phyloP scores from a whole-genome alignment of 2,329 filamentous ascomycete species.

The Colletotrichum incanum region DNA sequence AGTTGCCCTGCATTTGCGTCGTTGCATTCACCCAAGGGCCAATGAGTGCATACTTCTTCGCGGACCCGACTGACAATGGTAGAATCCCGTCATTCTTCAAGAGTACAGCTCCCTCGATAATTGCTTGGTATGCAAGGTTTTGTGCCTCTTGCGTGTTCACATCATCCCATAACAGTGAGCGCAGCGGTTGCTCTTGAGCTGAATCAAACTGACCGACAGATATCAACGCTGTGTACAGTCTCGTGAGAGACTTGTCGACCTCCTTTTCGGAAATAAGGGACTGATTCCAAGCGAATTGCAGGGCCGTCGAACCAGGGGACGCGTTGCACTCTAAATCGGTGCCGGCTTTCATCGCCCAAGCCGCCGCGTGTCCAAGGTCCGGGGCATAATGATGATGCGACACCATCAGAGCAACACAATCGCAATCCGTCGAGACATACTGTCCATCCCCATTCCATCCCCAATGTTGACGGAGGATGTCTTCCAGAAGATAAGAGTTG shows the following conservation, averaged over 20 bases:
- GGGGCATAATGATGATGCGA: slow-evolving; percentile 34
- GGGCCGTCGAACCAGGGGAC: slow-evolving; percentile 38
- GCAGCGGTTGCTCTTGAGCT: slow-evolving; percentile 59
- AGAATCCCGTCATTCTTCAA: slow-evolving; percentile 70
- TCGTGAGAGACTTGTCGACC: slow-evolving; percentile 62
- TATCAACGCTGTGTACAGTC: slow-evolving; percentile 70
- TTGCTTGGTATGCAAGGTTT: slow-evolving; percentile 66
- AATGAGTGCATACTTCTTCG: slow-evolving; percentile 50
- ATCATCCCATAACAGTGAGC: slow-evolving; percentile 67
- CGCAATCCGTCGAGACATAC: slow-evolving; percentile 77
- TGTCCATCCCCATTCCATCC: slow-evolving; percentile 73
- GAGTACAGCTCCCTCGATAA: slow-evolving; percentile 62
- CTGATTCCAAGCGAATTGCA: slow-evolving; percentile 49
- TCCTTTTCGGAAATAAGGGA: slow-evolving; percentile 51
- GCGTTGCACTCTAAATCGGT: slow-evolving; percentile 53
- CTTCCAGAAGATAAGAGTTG: slow-evolving; percentile 73
- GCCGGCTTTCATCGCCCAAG: slow-evolving; percentile 53
- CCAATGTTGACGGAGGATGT: slow-evolving; percentile 77
- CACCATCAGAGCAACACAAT: slow-evolving; percentile 48
- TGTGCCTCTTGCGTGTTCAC: slow-evolving; percentile 70
- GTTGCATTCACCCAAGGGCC: slow-evolving; percentile 54
- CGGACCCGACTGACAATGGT: slow-evolving; percentile 56
- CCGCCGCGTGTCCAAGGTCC: slow-evolving; percentile 52
- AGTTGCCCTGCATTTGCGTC: slow-evolving; percentile 46
- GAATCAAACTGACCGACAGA: slow-evolving; percentile 72